Evolutionary conservation across 2,329 filamentous ascomycete species (phyloP).

Genomic region (Hypocrella siamensis): DNA sequence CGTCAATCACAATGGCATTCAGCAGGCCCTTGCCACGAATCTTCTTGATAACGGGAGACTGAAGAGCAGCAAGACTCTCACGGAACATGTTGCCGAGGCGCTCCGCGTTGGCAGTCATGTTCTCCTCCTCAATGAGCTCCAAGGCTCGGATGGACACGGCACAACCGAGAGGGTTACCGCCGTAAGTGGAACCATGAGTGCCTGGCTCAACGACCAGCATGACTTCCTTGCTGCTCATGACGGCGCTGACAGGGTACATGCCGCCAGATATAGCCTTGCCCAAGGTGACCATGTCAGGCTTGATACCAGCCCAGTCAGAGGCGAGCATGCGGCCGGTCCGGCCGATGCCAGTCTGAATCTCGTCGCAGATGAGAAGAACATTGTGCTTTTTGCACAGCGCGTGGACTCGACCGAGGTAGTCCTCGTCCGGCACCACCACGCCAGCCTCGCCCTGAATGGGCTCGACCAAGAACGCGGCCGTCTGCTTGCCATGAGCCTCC

Average conservation of each 20-base stretch:
- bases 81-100: conserved; percentile 71
- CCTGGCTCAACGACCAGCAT: conserved; percentile 95
- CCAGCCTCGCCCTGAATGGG: conserved; percentile 96
- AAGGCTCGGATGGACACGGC: conserved; percentile 90
- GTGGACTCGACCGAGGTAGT: conserved; percentile 68
- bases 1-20: conserved; percentile 93
- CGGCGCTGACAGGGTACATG: conserved; percentile 96
- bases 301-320: conserved; percentile 87
- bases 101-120: conserved; percentile 72
- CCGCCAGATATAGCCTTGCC: conserved; percentile 97
- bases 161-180: conserved; percentile 88
- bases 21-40: conserved; percentile 87
- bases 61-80: conserved; percentile 56
- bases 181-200: conserved; percentile 96
- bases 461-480: conserved; percentile 87
- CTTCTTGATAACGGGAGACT: conserved; percentile 63
- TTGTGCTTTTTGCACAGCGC: conserved; percentile 90
- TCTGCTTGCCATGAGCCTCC: conserved; percentile 66
- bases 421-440: conserved; percentile 84
- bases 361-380: conserved; percentile 89
- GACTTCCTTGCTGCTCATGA: conserved; percentile 73
- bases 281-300: conserved; percentile 85
- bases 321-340: conserved; percentile 89
- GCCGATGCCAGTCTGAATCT: conserved; percentile 96
- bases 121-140: conserved; percentile 84